phyloP scores from a whole-genome alignment of 331 rosid genomes.

The Saraca asoca region DNA sequence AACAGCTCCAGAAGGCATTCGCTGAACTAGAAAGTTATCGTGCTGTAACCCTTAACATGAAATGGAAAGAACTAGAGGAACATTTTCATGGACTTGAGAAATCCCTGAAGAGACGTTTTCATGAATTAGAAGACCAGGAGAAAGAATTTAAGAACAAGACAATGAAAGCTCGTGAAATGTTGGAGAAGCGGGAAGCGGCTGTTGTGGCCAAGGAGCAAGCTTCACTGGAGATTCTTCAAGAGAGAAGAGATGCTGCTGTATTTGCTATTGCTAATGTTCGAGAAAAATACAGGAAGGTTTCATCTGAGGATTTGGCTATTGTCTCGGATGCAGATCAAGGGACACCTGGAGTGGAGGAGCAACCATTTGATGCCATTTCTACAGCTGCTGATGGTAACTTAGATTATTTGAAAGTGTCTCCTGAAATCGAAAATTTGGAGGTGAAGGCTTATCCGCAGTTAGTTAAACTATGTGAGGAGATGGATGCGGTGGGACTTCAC shows the following conservation, averaged over 20 bases:
- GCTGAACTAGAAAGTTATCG: slow-evolving; percentile 98
- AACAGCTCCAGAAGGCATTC: slow-evolving; percentile 95
- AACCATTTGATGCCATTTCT: slow-evolving; percentile 53
- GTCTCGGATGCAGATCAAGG: slow-evolving; percentile 49
- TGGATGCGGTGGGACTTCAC: slow-evolving; percentile 91
- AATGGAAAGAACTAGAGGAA: slow-evolving; percentile 97
- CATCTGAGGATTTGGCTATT: slow-evolving; percentile 48
- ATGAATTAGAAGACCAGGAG: slow-evolving; percentile 95
- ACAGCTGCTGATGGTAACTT: slow-evolving; percentile 48
- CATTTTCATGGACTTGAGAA: slow-evolving; percentile 95
- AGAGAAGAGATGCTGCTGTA: slow-evolving; percentile 84
- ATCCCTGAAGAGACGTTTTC: slow-evolving; percentile 92
- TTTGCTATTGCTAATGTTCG: slow-evolving; percentile 67
- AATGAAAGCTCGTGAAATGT: slow-evolving; percentile 58
- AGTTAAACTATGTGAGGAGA: slow-evolving; percentile 72
- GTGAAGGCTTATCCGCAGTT: slow-evolving; percentile 70
- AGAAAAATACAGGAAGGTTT: slow-evolving; percentile 77
- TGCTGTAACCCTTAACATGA: slow-evolving; percentile 79
- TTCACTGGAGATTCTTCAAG: slow-evolving; percentile 74
- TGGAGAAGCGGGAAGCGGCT: slow-evolving; percentile 74
- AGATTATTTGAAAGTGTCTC: slow-evolving; percentile 46
- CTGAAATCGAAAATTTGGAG: slow-evolving; percentile 49
- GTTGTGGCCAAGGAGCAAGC: slow-evolving; percentile 80
- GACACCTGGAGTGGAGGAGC: slow-evolving; percentile 51
- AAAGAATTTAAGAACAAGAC: slow-evolving; percentile 80